Base-by-base conservation (phyloP, 805 yeast species). In the Candida rishiriensis region DNA sequence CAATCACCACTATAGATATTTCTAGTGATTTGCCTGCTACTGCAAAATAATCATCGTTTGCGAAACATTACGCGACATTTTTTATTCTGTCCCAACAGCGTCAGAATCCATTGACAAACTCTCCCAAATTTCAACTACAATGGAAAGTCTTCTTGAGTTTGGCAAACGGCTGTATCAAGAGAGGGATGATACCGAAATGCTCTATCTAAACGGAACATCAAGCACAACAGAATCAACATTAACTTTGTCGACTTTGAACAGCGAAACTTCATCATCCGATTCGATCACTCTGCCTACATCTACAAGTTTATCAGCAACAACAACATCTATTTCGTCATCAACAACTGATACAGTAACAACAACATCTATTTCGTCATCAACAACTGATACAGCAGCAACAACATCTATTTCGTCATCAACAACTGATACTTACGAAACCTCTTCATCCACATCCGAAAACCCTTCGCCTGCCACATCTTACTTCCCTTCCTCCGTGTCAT, bases 191-290 rank as follows among this genome's bases (percentile, higher is more conserved):
- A 29, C 41, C 6, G 43, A 36, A 3, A 48, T 32, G 16, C 17
- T 47, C 11, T 52, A 52, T 34, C 16, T 41, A 7, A 52, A 52
- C 34, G 40, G 39, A 8, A 44, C 52, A 8, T 34, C 42, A n/a
- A 29, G 37, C 7, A 4, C 26, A 4, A 7, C 26, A 21, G 26
- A 21, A 21, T 21, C 26, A 21, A 5, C 26, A 4, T 5, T 7
- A 4, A 5, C 26, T 7, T 5, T 21, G 26, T 21, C 26, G 7
- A 21, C 26, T 21, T 21, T 21, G 26, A 21, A 4, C 26, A 21
- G 26, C 7, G 26, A 21, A 21, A 21, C 7, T 7, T 21, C 26
- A 21, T 21, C 26, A 7, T 21, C 26, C 7, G 26, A 21, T 21
- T 7, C 26, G 7, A 21, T 21, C 26, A 21, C 7, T 7, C 26